A percentile compares a stretch with the other conserved stretches of the same genome.
phyloP scores from a whole-genome alignment of 441 rosid genomes.

The Macaranga tanarius region DNA sequence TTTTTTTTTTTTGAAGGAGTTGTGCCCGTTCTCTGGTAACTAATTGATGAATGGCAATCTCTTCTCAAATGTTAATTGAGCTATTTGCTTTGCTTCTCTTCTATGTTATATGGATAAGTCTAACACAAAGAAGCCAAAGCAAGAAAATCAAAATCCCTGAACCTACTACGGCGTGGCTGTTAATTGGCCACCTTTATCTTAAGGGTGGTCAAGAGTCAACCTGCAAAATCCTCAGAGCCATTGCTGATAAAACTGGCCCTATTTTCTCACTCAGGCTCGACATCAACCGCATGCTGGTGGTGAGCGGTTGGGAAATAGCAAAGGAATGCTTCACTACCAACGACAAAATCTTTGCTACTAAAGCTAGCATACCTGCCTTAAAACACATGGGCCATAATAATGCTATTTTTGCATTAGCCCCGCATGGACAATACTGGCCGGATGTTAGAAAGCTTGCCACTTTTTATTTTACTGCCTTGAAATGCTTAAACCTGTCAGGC shows the following conservation, averaged over 20 bases:
- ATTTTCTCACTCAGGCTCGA: slow-evolving; percentile 52
- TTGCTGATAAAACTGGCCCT: slow-evolving; percentile 54
- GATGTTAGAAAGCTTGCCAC: slow-evolving; percentile 53
- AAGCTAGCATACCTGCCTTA: slow-evolving; percentile 48
- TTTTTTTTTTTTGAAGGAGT: no score
- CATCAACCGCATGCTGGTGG: slow-evolving; percentile 29
- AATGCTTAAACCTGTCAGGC: slow-evolving; percentile 40
- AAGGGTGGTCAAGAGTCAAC: slow-evolving; percentile 37
- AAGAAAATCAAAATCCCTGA: slow-evolving; percentile 34
- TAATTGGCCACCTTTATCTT: slow-evolving; percentile 62
- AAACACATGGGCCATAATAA: slow-evolving; percentile 50
- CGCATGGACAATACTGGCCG: slow-evolving; percentile 67
- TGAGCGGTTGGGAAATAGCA: slow-evolving; percentile 38
- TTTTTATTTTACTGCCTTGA: slow-evolving; percentile 55
- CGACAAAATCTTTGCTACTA: slow-evolving; percentile 49
- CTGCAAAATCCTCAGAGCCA: slow-evolving; percentile 45
- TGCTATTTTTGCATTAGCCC: slow-evolving; percentile 50
- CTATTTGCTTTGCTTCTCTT: neutral
- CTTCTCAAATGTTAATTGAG: neutral
- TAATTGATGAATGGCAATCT: neutral
- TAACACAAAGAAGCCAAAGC: neutral
- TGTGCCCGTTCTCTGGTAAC: no score
- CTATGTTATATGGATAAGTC: neutral
- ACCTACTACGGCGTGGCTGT: slow-evolving; percentile 51
- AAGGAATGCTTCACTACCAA: slow-evolving; percentile 50